A percentile compares a stretch with the other conserved stretches of the same genome.
These are phyloP conservation scores for Crithidia thermophila DNA, from an alignment of 208 protist genomes.

Conservation along the genomic window DNA sequence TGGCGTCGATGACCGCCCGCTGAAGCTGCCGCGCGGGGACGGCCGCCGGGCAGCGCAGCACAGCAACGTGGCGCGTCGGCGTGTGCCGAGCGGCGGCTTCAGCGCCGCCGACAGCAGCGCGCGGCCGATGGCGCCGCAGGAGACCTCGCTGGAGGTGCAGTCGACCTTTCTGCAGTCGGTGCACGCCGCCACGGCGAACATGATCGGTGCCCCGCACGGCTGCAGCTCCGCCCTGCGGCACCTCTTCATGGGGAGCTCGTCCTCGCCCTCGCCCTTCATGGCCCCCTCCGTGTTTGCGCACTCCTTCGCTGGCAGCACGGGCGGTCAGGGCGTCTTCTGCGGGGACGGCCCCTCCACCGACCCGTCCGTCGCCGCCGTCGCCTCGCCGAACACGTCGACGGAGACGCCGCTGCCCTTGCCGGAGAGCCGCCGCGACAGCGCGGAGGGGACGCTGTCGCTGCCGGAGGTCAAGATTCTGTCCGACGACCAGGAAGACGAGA, in stretches of 20 bases:
- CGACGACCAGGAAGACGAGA: not conserved
- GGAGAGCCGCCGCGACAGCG: not conserved
- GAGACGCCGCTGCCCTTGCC: not conserved
- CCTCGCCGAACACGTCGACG: not conserved
- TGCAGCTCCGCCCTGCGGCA: conserved; percentile 9
- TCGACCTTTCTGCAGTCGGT: conserved; percentile 19
- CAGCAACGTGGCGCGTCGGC: not conserved
- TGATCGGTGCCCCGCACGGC: not conserved
- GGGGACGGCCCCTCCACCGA: not conserved
- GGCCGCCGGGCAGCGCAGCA: not conserved
- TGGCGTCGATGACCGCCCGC: too few relatives aligned
- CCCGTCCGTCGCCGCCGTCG: not conserved
- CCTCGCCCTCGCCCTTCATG: not conserved
- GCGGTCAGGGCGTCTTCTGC: not conserved
- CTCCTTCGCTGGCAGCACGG: conserved; percentile 6
- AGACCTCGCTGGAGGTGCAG: not conserved
- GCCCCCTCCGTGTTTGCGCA: conserved; percentile 2
- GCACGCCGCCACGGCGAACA: conserved; percentile 1
- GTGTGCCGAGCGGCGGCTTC: conserved; percentile 8
- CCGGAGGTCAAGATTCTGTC: not conserved
- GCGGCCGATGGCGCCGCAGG: not conserved
- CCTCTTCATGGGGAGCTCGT: not conserved
- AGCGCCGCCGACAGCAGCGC: conserved; percentile 9
- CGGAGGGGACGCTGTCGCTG: not conserved
- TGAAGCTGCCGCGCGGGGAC: not conserved